Evolutionary conservation across 495 filamentous ascomycete species (phyloP).

Genomic region (Bacidia gigantensis): DNA sequence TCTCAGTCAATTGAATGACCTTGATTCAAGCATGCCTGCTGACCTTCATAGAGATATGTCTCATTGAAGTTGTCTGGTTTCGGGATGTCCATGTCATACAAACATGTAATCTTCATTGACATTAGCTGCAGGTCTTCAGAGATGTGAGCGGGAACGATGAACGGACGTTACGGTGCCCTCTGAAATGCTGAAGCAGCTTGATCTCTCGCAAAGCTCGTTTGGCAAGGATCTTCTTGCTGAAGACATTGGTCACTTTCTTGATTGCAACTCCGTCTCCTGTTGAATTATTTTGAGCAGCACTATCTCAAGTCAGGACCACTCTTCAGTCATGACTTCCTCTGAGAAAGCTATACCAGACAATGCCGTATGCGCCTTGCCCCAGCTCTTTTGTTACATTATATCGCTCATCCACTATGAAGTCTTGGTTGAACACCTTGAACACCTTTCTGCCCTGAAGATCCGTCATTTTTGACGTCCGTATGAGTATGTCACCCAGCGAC

Average conservation of each 20-base stretch:
- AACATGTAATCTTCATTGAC: slow-evolving; percentile 71
- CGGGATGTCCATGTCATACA: slow-evolving; percentile 99
- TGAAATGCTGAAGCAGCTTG: slow-evolving; percentile 95
- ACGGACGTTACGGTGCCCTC: slow-evolving; percentile 67
- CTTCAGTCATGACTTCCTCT: background rate
- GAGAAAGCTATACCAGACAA: slow-evolving; percentile 67
- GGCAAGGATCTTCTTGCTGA: slow-evolving; percentile 98
- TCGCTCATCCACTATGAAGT: slow-evolving; percentile 95
- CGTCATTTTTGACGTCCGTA: slow-evolving; percentile 49
- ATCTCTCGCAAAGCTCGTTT: slow-evolving; percentile 97
- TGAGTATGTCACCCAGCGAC: no score
- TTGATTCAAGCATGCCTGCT: slow-evolving; percentile 13
- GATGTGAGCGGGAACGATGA: background rate
- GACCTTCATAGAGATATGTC: slow-evolving; percentile 96
- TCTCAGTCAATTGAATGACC: slow-evolving; percentile 10
- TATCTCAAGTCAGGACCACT: slow-evolving; percentile 21
- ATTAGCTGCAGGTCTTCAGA: background rate
- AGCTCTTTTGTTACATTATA: slow-evolving; percentile 98
- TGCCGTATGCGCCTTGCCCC: slow-evolving; percentile 94
- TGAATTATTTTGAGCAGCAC: slow-evolving; percentile 82
- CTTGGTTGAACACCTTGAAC: slow-evolving; percentile 99
- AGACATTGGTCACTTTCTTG: slow-evolving; percentile 99
- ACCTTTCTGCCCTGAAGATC: slow-evolving; percentile 79
- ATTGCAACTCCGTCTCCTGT: slow-evolving; percentile 95
- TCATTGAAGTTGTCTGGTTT: slow-evolving; percentile 98